phyloP scores from a whole-genome alignment of 352 stramenopile species.

The Pythium pectinolyticum region DNA sequence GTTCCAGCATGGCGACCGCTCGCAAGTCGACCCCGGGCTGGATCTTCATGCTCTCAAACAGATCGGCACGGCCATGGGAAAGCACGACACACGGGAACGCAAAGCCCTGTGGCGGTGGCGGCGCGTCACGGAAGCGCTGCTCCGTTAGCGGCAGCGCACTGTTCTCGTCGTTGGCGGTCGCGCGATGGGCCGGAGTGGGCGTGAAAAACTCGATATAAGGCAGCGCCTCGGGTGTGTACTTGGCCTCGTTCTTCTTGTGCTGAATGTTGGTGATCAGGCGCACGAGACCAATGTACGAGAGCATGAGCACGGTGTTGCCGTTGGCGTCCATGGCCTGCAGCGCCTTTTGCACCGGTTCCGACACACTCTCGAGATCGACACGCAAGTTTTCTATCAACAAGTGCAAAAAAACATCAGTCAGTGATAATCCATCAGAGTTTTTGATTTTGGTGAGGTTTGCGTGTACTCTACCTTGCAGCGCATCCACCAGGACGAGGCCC shows the following conservation, averaged over 20 bases:
- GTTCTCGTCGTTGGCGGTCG: slow-evolving; percentile 57
- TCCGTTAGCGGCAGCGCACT: slow-evolving; percentile 59
- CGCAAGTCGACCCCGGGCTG: slow-evolving; percentile 43
- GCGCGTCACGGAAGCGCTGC: slow-evolving; percentile 47
- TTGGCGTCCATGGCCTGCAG: slow-evolving; percentile 66
- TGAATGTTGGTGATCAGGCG: slow-evolving; percentile 71
- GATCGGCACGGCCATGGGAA: slow-evolving; percentile 56
- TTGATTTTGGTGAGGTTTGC: background rate
- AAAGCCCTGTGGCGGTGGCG: slow-evolving; percentile 24
- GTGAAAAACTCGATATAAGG: slow-evolving; percentile 66
- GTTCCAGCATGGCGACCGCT: slow-evolving; percentile 50
- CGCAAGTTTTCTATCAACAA: slow-evolving; percentile 53
- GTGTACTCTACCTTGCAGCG: slow-evolving; percentile 50
- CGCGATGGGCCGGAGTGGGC: slow-evolving; percentile 63
- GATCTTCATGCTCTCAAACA: slow-evolving; percentile 75
- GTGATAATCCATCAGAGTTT: background rate
- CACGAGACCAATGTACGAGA: slow-evolving; percentile 61
- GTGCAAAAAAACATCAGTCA: too few relatives aligned
- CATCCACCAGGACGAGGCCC: slow-evolving; percentile 73
- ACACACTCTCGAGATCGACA: slow-evolving; percentile 58
- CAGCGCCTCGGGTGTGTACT: slow-evolving; percentile 53
- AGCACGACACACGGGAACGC: slow-evolving; percentile 71
- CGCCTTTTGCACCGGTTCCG: slow-evolving; percentile 51
- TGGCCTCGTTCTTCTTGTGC: slow-evolving; percentile 47
- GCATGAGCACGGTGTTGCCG: slow-evolving; percentile 48